Base-by-base conservation (phyloP, 768 basidiomycete genomes). In the Pisolithus marmoratus region DNA sequence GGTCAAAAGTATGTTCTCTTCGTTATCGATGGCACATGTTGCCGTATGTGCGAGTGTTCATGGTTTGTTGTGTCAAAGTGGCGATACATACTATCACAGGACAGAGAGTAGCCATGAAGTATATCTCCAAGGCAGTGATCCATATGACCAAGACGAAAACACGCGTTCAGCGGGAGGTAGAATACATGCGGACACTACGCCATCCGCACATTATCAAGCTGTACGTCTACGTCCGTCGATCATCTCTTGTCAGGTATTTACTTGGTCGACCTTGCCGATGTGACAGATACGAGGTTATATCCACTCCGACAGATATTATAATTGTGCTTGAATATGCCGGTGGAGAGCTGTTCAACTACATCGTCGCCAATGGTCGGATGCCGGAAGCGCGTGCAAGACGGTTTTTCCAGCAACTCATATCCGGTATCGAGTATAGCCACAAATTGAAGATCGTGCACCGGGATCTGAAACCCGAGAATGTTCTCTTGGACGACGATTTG, bases 141-240 rank as follows among this genome's bases (percentile, higher is more conserved):
- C 84, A 87, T 60, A 82, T 85, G 60, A 89, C 90, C 57, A 90
- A 90, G 69, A 96, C 92, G 62, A 94, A 91, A 71, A 86, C 86
- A 50, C 74, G 95, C 53, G 94, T 98, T 7, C 85, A 90, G 63
- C 82, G 93, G 44, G 95, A 98, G 71, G 96, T 96, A 58, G 94
- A 97, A 66, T 98, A 96, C 72, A 89, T 99, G 81, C 84, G 92
- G 50, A 83, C 90, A 36, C 81, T 99, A 17, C 77, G 91, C 37
- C 96, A 99, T 67, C 87, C 95, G 0, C 95, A 99, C 66, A 97
- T 99, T 68, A 89, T 97, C 77, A 98, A 98, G 72, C 80, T 98
- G 94, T 95, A 66, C 60, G 81, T 60, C 40, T 43, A 19, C 38
- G 50, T 38, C 47, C 48, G 34, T 59, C 11, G 17, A 14, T 24